phyloP scores from a whole-genome alignment of 1,284 basidiomycete genomes.

The Phlebopus sp. region DNA sequence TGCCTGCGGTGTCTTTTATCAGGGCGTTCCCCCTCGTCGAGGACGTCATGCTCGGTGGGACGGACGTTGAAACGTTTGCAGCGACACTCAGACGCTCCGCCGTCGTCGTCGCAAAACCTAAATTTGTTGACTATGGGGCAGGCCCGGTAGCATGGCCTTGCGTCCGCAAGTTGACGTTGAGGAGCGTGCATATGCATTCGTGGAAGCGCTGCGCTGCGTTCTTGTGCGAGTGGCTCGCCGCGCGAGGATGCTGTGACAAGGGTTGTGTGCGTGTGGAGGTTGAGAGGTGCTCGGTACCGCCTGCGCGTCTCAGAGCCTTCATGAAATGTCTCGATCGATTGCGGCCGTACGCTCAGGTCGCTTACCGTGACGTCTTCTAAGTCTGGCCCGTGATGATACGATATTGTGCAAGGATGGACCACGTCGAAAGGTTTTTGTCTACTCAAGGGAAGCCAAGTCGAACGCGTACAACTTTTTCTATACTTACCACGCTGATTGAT shows the following conservation, averaged over 20 bases:
- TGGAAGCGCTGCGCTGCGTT: slow-evolving; percentile 20
- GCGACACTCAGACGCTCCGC: slow-evolving; percentile 16
- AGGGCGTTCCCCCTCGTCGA: slow-evolving; percentile 19
- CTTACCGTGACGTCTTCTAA: too few species aligned
- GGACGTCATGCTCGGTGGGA: slow-evolving; percentile 17
- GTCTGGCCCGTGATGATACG: too few species aligned
- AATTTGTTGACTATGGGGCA: not conserved
- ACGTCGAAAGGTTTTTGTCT: too few species aligned
- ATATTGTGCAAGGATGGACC: too few species aligned
- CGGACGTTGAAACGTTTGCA: slow-evolving; percentile 14
- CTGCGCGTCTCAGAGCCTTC: slow-evolving; percentile 6
- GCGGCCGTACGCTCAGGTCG: slow-evolving; percentile 14
- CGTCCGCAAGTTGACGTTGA: slow-evolving; percentile 15
- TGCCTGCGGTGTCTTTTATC: slow-evolving; percentile 19
- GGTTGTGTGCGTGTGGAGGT: slow-evolving; percentile 12
- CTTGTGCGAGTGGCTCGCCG: slow-evolving; percentile 20
- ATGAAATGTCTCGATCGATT: slow-evolving; percentile 11
- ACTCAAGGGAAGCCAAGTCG: too few species aligned
- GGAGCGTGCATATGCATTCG: slow-evolving; percentile 12
- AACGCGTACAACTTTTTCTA: too few species aligned
- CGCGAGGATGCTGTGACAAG: slow-evolving; percentile 10
- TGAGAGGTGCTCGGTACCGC: not conserved
- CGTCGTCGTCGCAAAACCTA: slow-evolving; percentile 2
- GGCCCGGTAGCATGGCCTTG: slow-evolving; percentile 14
- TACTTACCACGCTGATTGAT: too few species aligned